These are phyloP conservation scores for Pseudoturritis turrita DNA, from an alignment of 345 rosid genomes.

Conservation along the genomic window DNA sequence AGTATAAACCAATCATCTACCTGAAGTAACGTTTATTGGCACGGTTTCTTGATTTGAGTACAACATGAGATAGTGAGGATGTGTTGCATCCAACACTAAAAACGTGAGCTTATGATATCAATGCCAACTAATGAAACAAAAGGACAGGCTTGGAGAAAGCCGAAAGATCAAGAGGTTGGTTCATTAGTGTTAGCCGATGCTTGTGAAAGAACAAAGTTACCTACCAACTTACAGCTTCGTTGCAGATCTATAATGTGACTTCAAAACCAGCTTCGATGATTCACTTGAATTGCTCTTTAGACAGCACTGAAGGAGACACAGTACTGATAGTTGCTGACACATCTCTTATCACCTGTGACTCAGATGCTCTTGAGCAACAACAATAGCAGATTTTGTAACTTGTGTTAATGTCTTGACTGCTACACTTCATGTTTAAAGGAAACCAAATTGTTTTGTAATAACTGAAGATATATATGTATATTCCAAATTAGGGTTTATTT, in stretches of 20 bases:
- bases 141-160: not conserved
- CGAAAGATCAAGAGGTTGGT: not conserved
- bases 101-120: not conserved
- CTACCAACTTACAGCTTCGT: not conserved
- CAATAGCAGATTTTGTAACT: not conserved
- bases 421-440: not conserved
- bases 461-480: too few relatives aligned
- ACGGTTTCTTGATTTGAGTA: not conserved
- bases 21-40: constrained; percentile 15
- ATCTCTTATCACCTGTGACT: not conserved
- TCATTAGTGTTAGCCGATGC: not conserved
- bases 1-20: constrained; percentile 43
- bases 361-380: not conserved
- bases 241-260: not conserved
- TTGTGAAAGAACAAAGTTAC: not conserved
- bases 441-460: not conserved
- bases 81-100: not conserved
- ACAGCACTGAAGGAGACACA: not conserved
- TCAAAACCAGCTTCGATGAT: not conserved
- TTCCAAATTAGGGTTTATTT: too few relatives aligned
- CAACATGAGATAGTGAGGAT: not conserved
- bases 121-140: constrained; percentile 6
- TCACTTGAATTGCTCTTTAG: not conserved
- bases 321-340: not conserved
- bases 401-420: not conserved